phyloP scores from a whole-genome alignment of 1,139 yeast genomes.

The Debaryomyces coudertii region DNA sequence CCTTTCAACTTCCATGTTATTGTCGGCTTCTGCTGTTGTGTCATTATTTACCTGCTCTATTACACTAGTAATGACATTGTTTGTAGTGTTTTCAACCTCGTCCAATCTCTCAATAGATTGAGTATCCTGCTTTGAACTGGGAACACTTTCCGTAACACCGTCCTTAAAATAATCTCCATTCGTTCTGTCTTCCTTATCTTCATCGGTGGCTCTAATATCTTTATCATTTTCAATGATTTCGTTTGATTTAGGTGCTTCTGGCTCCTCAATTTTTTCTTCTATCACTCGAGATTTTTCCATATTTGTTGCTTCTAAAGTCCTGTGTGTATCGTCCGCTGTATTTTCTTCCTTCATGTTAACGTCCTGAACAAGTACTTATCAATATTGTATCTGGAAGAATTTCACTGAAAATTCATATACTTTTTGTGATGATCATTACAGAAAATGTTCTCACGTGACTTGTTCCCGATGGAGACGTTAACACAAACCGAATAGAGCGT shows the following conservation, averaged over 20 bases:
- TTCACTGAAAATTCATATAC: background rate
- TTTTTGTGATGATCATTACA: slow-evolving; percentile 3
- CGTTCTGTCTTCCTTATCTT: slow-evolving; percentile 22
- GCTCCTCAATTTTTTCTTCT: background rate
- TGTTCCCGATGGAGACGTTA: background rate
- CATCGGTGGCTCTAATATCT: slow-evolving; percentile 31
- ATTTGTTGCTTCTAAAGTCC: background rate
- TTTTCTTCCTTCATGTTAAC: background rate
- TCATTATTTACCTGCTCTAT: background rate
- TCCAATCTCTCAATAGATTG: background rate
- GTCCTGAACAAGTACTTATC: background rate
- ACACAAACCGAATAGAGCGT: slow-evolving; percentile 1
- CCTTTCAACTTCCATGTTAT: background rate
- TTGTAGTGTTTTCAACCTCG: background rate
- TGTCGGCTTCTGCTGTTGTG: slow-evolving; percentile 11
- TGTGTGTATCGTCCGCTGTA: background rate
- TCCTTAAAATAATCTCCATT: slow-evolving; percentile 23
- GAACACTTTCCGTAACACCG: background rate
- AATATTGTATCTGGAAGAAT: background rate
- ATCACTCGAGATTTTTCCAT: background rate
- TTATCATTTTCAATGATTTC: slow-evolving; percentile 5
- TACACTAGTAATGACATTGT: background rate
- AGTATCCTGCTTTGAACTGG: background rate
- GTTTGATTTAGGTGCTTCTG: background rate
- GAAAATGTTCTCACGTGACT: background rate